These are phyloP conservation scores for Leishmania tropica DNA, from an alignment of 208 protist species.

Conservation along the genomic window DNA sequence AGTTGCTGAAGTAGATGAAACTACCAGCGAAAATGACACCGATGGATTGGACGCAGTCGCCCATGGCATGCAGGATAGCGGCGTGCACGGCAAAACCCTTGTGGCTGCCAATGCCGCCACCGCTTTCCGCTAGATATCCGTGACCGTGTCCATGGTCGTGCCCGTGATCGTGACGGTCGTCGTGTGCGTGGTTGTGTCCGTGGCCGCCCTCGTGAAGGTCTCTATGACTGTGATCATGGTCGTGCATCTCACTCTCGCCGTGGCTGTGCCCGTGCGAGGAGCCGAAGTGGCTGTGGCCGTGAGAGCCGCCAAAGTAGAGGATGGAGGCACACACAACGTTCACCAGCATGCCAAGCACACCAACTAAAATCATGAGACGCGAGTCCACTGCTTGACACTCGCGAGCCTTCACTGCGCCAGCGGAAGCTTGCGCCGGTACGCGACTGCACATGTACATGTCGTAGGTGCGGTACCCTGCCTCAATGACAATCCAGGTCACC, in stretches of 20 bases:
- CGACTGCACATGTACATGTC: constrained; percentile 66
- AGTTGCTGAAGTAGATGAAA: constrained; percentile 82
- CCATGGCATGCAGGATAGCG: constrained; percentile 88
- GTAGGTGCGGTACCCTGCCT: constrained; percentile 69
- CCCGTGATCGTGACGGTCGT: constrained; percentile 20
- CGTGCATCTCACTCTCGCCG: constrained; percentile 2
- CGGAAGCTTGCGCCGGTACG: constrained; percentile 32
- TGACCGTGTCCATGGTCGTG: constrained; percentile 58
- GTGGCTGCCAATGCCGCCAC: constrained; percentile 15
- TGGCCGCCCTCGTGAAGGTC: constrained; percentile 53
- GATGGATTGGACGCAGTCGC: constrained; percentile 89
- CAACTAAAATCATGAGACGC: constrained; percentile 81
- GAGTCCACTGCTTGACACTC: constrained; percentile 65
- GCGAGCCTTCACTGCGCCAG: constrained; percentile 8
- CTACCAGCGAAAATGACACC: constrained; percentile 86
- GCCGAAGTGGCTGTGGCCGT: constrained; percentile 75
- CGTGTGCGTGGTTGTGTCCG: constrained; percentile 28
- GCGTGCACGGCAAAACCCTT: constrained; percentile 73
- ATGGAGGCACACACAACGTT: constrained; percentile 87
- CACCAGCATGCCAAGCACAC: constrained; percentile 80
- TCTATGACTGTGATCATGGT: constrained; percentile 26
- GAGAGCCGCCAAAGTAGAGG: constrained; percentile 82
- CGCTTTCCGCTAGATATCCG: constrained; percentile 7
- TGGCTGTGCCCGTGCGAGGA: constrained; percentile 62
- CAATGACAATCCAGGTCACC: constrained; percentile 80